Conservation (phyloP, 441 rosid species). For the Dalechampia spathulata region DNA sequence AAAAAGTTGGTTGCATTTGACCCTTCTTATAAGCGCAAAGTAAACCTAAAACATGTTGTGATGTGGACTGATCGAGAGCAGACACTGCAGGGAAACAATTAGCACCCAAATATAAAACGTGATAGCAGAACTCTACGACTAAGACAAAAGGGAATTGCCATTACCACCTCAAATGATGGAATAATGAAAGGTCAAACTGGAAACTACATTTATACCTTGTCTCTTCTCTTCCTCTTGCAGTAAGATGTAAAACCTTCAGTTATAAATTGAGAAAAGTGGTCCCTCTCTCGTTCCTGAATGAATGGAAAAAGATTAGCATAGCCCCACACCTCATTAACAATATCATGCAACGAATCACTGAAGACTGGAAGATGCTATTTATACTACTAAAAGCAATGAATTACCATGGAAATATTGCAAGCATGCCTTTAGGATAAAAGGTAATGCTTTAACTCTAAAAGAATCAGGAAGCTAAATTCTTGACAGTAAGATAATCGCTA, state of each 20-base stretch:
- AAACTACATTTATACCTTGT: constrained; percentile 53
- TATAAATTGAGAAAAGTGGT: constrained; percentile 92
- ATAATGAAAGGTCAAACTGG: not conserved
- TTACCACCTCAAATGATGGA: not conserved
- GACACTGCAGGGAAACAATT: too few relatives aligned
- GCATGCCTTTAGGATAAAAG: not conserved
- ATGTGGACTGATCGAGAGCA: too few relatives aligned
- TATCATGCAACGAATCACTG: not conserved
- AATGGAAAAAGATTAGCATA: constrained; percentile 1
- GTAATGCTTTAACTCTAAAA: not conserved
- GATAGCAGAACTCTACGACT: too few relatives aligned
- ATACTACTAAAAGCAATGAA: not conserved
- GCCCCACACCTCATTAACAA: not conserved
- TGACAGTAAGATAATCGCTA: not conserved
- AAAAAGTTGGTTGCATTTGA: not conserved
- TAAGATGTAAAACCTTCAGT: constrained; percentile 92
- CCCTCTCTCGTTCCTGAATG: constrained; percentile 83
- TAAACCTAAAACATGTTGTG: not conserved
- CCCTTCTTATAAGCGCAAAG: not conserved
- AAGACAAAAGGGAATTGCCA: not conserved
- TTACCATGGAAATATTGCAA: not conserved
- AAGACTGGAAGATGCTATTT: not conserved
- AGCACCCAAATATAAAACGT: not conserved
- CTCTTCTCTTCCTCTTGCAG: constrained; percentile 96
- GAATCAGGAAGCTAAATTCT: too few relatives aligned